Percentiles rank a stretch among this genome's conserved stretches.
Conservation (phyloP, 345 rosid species). For the Iberis pinnata region DNA sequence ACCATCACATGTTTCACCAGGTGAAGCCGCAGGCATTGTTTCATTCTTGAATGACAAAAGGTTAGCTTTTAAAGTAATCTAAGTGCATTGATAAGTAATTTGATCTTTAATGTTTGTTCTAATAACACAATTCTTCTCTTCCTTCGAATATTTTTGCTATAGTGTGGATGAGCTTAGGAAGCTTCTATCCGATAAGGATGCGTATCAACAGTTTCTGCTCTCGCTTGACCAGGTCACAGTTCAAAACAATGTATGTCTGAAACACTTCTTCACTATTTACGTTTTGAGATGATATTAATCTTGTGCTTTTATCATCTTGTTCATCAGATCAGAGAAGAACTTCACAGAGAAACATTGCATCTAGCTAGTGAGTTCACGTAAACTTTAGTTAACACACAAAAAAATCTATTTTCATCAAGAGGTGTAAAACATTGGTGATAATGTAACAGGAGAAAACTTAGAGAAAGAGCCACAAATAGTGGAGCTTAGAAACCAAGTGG, state of each 20-base stretch:
- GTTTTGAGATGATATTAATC: neutral
- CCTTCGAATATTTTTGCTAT: too few species aligned
- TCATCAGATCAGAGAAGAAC: constrained; percentile 78
- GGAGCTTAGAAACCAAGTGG: constrained; percentile 78
- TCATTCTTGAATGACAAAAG: constrained; percentile 64
- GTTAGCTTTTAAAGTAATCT: too few species aligned
- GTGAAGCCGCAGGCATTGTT: constrained; percentile 76
- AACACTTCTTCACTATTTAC: too few species aligned
- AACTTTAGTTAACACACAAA: too few species aligned
- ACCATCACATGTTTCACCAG: constrained; percentile 55
- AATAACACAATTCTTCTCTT: neutral
- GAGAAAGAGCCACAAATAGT: constrained; percentile 84
- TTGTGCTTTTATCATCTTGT: too few species aligned
- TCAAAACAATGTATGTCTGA: constrained; percentile 67
- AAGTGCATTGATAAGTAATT: too few species aligned
- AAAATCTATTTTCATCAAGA: too few species aligned
- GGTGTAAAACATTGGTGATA: too few species aligned
- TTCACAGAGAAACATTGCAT: constrained; percentile 80
- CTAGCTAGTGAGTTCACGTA: constrained; percentile 59
- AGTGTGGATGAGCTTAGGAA: constrained; percentile 85
- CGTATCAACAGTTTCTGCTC: constrained; percentile 63
- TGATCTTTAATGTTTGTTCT: neutral
- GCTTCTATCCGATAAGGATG: constrained; percentile 78
- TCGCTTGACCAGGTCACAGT: constrained; percentile 84
- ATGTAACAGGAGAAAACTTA: constrained; percentile 56